Percentiles rank a stretch among this genome's conserved stretches.
Conservation (phyloP, 140 eudicot genomes). For the Anethum foeniculum region DNA sequence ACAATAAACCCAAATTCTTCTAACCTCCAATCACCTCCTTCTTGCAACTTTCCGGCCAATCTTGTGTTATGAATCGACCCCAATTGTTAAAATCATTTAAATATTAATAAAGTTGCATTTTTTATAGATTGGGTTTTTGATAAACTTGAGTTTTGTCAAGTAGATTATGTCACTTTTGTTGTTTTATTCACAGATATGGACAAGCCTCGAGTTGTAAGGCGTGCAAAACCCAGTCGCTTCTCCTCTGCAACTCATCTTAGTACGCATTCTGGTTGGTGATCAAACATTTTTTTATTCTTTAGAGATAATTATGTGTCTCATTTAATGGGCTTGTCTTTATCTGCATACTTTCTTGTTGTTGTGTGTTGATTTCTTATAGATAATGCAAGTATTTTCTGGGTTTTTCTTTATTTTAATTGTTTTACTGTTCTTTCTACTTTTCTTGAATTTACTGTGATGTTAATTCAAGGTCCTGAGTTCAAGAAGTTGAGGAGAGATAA, state of each 20-base stretch:
- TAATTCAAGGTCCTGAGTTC: constrained; percentile 19
- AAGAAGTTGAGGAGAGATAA: constrained; percentile 26
- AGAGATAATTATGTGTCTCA: not conserved
- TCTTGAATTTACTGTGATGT: not conserved
- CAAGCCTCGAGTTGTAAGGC: constrained; percentile 20
- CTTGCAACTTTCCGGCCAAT: constrained; percentile 2
- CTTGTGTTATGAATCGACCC: not conserved
- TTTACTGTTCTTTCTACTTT: not conserved
- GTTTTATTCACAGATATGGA: constrained; percentile 38
- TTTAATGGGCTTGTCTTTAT: constrained; percentile 31
- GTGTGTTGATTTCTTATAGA: not conserved
- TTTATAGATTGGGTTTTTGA: constrained; percentile 4
- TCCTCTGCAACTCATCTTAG: constrained; percentile 20
- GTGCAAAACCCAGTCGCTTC: constrained; percentile 25
- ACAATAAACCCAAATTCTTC: not conserved
- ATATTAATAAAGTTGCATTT: not conserved
- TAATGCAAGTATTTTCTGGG: constrained; percentile 5
- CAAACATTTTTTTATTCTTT: not conserved
- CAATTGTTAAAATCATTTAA: not conserved
- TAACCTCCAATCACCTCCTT: not conserved
- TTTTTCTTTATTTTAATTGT: not conserved
- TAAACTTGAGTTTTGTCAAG: constrained; percentile 1
- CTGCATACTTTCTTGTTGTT: constrained; percentile 16
- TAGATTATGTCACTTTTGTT: not conserved
- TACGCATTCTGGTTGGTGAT: constrained; percentile 19